Evolutionary conservation across 208 protist genomes (phyloP).

Genomic region (Trypanosoma avium): DNA sequence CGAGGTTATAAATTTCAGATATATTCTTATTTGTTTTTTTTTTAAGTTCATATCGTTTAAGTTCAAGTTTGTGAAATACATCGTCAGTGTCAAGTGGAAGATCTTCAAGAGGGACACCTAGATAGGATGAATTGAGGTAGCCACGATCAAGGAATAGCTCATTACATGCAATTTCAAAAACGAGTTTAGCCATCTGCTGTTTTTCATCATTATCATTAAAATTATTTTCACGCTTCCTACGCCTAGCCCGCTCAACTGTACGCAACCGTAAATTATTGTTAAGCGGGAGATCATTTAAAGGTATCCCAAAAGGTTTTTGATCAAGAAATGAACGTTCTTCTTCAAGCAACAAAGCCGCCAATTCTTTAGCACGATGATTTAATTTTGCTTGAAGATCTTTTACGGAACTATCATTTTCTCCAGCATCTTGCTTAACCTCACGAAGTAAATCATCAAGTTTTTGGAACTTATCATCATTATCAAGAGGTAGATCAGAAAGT

Average conservation of each 20-base stretch:
- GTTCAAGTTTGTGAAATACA: slow-evolving; percentile 60
- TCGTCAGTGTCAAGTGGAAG: slow-evolving; percentile 59
- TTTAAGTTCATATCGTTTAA: slow-evolving; percentile 35
- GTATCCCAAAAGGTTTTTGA: slow-evolving; percentile 70
- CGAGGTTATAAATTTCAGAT: slow-evolving; percentile 23
- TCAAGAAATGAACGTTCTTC: slow-evolving; percentile 61
- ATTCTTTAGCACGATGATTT: slow-evolving; percentile 48
- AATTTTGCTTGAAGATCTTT: slow-evolving; percentile 54
- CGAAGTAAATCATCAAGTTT: slow-evolving; percentile 53
- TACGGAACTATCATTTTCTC: slow-evolving; percentile 40
- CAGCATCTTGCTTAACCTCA: slow-evolving; percentile 50
- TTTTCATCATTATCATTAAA: slow-evolving; percentile 19
- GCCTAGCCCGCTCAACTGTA: slow-evolving; percentile 34
- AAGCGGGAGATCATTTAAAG: slow-evolving; percentile 55
- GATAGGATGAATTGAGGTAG: slow-evolving; percentile 65
- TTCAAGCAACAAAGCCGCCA: slow-evolving; percentile 47
- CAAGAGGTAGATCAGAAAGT: slow-evolving; percentile 49
- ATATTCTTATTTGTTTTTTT: slow-evolving; percentile 27
- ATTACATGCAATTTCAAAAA: slow-evolving; percentile 53
- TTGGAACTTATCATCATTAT: slow-evolving; percentile 57
- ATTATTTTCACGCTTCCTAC: neutral
- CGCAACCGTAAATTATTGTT: slow-evolving; percentile 62
- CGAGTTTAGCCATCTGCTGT: slow-evolving; percentile 38
- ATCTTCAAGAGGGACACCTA: slow-evolving; percentile 63
- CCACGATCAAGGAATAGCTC: slow-evolving; percentile 56